Evolutionary conservation across 2,329 filamentous ascomycete genomes (phyloP), one percentile per base, ranked within the genome.

Genomic region (Xylaria sp.): DNA sequence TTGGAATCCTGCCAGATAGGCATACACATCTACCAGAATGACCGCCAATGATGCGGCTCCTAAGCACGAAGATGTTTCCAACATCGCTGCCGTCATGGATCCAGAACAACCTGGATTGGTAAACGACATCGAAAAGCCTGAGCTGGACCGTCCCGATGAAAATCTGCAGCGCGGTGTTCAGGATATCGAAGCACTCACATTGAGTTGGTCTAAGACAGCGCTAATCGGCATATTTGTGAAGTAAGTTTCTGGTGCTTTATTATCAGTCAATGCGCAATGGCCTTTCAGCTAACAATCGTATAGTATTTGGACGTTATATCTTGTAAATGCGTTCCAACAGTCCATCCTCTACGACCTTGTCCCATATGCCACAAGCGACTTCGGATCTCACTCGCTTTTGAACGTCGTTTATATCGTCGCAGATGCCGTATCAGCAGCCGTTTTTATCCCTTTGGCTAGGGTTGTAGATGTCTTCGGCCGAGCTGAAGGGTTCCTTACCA

Each of bases 381-480:
- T 84, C 68, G 73, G 79, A 31, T 74, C 78, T 7, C 85, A 86
- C 70, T 85, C 83, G 9, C 77, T 86, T 13, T 75, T 84, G 31
- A 79, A 82, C 1, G 79, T 84, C 9, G 83, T 85, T 51, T 79
- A 81, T 39, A 83, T 87, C 60, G 80, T 87, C 2, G 78, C 83
- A 3, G 80, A 78, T 67, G 78, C 83, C 33, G 84, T 87, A 67
- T 76, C 79, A 76, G 87, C 86, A 51, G 83, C 88, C 12, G 82
- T 85, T 55, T 87, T 87, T 72, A 84, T 89, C 4, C 86, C 87
- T 3, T 82, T 88, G 75, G 86, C 88, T 31, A 89, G 89, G 75
- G 79, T 89, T 25, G 82, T 89, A 51, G 85, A 90, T 78, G 80
- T 89, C 28, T 89, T 86, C 79, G 88, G 86, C 66, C 85, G 87